Base-by-base conservation (phyloP, 2,329 filamentous ascomycete genomes). In the Cyphellophora europaea region DNA sequence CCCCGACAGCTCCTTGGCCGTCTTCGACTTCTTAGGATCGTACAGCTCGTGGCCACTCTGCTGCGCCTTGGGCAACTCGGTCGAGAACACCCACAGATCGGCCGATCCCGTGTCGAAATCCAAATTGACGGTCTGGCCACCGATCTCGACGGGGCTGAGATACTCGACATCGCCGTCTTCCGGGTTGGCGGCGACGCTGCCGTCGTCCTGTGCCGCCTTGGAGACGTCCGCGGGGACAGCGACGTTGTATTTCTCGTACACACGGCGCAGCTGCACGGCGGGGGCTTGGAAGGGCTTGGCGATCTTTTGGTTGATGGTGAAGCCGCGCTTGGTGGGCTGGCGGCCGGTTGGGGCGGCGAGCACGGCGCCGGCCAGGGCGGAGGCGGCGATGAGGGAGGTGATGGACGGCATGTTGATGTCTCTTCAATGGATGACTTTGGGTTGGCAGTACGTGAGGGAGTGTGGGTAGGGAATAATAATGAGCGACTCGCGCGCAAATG, bases 21-120 rank as follows among this genome's bases (percentile, higher is more conserved):
- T 66, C 5, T 38, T 53, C 16, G 67, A 65, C 3, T 57, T 37
- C 23, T 54, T 47, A 3, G 72, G 71, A 27, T 65, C 61, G 57
- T 84, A 84, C 47, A 74, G 53, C 25, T 57, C 51, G 48, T 82
- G 78, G 4, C 72, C 74, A 5, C 54, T 52, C 17, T 69, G 64
- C 32, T 74, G 57, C 11, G 58, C 56, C 4, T 58, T 48, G 4
- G 71, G 53, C 11, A 77, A 71, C 15, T 76, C 63, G 12, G 64
- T 65, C 0, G 77, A 81, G 57, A 79, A 82, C 27, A 75, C 80
- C 72, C 71, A 91, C 79, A 82, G 70, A 58, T 82, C 78, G 27
- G 76, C 67, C 43, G 66, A 80, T 43, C 67, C 79, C 11, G 82
- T 87, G 46, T 87, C 82, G 41, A 87, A 71, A 52, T 84, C 79